A percentile compares a stretch with the other conserved stretches of the same genome.
Evolutionary conservation across 768 basidiomycete species (phyloP).

Genomic region (Amanita phalloides): DNA sequence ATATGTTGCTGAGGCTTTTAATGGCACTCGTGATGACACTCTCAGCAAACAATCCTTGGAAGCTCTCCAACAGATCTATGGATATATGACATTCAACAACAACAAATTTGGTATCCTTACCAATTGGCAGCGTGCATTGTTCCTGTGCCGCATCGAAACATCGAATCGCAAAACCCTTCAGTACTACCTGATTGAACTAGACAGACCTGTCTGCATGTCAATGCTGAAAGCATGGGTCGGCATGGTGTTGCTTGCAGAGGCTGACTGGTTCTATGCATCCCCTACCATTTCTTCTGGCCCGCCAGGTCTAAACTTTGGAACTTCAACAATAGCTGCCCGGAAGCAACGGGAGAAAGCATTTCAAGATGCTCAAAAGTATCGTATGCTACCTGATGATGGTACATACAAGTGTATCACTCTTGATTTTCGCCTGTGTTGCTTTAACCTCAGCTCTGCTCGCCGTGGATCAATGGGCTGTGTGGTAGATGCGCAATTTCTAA

Average conservation of each 20-base stretch:
- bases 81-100: constrained; percentile 11
- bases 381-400: not conserved
- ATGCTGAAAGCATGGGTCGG: constrained; percentile 13
- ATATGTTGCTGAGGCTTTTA: not conserved
- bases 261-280: constrained; percentile 8
- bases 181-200: constrained; percentile 1
- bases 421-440: not conserved
- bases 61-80: constrained; percentile 9
- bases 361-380: constrained; percentile 1
- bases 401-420: constrained; percentile 5
- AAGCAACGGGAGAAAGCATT: constrained; percentile 4
- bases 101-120: constrained; percentile 10
- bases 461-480: not conserved
- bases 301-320: not conserved
- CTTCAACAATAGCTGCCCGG: not conserved
- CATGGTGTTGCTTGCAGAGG: constrained; percentile 11
- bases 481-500: not conserved
- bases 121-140: constrained; percentile 9
- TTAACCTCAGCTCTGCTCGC: not conserved
- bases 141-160: constrained; percentile 8
- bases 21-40: not conserved
- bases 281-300: constrained; percentile 1
- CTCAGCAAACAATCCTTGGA: constrained; percentile 5
- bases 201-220: constrained; percentile 1
- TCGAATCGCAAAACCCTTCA: constrained; percentile 8